Evolutionary conservation across 495 filamentous ascomycete species (phyloP), one percentile per base, ranked within the genome.

Genomic region (Aspergillus baeticus): DNA sequence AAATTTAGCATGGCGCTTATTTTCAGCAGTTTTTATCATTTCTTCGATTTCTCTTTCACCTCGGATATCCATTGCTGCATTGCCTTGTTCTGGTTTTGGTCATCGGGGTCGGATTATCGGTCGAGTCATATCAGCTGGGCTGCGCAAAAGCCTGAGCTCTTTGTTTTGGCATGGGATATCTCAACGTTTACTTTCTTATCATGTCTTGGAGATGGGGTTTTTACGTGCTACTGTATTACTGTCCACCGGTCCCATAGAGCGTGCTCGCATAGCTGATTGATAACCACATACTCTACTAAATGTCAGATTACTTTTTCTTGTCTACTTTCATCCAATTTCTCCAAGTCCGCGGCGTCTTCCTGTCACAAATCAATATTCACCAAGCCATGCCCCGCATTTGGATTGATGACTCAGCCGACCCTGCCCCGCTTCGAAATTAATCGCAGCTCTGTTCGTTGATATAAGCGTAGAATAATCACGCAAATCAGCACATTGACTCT

Each of bases 1-100:
- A 44, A 65, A 61, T 55, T 70, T 70, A 74, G 71, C 71, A 69
- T 73, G 57, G 65, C 73, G 73, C 67, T 65, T 65, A 54, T 68
- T 61, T 57, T 66, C 63, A 63, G 55, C 64, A 64, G 60, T 51
- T 51, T 70, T 62, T 70, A 61, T 62, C 70, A 55, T 59, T 57
- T 56, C 64, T 67, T 60, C 54, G 18, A 52, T 56, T 49, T 54
- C 37, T 37, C 29, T 47, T 60, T 39, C 38, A 14, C 36, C 6
- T 55, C 48, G 63, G 67, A 76, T 74, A 71, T 73, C 68, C 67
- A 64, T 56, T 63, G 53, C 44, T 44, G 63, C 66, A 63, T 65
- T 58, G 55, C 56, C 46, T 47, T 47, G 29, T 57, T 61, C 53
- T 65, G 57, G 58, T 45, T 60, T 50, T 51, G 33, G 26, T 33